Evolutionary conservation across 495 filamentous ascomycete genomes (phyloP).

Genomic region (Terfezia boudieri): DNA sequence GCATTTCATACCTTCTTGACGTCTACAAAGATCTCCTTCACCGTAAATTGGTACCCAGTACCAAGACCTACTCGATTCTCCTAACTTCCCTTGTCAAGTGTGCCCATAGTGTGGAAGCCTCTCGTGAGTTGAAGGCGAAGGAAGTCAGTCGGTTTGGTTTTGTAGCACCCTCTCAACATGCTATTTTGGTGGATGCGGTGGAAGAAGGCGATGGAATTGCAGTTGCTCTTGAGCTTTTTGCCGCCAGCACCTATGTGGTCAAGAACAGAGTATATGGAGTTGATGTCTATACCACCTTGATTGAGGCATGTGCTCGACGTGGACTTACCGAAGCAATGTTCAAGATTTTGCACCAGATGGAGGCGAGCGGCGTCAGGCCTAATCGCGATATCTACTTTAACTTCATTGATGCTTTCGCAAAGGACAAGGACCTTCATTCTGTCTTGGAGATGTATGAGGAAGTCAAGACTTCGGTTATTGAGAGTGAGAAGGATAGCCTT

Average conservation of each 20-base stretch:
- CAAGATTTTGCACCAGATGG: slow-evolving; percentile 73
- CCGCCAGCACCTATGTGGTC: slow-evolving; percentile 37
- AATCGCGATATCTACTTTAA: slow-evolving; percentile 60
- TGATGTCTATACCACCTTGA: slow-evolving; percentile 58
- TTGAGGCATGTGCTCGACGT: slow-evolving; percentile 62
- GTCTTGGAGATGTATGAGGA: slow-evolving; percentile 74
- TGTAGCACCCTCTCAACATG: slow-evolving; percentile 63
- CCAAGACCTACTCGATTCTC: slow-evolving; percentile 64
- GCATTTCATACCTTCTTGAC: slow-evolving; percentile 37
- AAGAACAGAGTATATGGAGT: slow-evolving; percentile 35
- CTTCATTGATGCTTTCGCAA: slow-evolving; percentile 83
- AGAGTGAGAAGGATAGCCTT: slow-evolving; percentile 58
- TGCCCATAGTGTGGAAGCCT: slow-evolving; percentile 19
- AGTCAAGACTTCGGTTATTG: slow-evolving; percentile 46
- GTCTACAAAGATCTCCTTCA: slow-evolving; percentile 92
- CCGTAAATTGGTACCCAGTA: slow-evolving; percentile 57
- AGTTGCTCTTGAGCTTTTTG: slow-evolving; percentile 66
- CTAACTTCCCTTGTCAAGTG: slow-evolving; percentile 59
- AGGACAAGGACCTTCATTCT: slow-evolving; percentile 52
- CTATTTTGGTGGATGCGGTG: slow-evolving; percentile 35
- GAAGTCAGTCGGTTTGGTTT: background rate
- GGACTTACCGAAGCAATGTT: slow-evolving; percentile 70
- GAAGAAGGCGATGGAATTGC: slow-evolving; percentile 66
- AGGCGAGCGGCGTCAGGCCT: slow-evolving; percentile 44
- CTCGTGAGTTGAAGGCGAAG: background rate